Base-by-base conservation (phyloP, 805 yeast genomes). In the Pichia kluyveri region DNA sequence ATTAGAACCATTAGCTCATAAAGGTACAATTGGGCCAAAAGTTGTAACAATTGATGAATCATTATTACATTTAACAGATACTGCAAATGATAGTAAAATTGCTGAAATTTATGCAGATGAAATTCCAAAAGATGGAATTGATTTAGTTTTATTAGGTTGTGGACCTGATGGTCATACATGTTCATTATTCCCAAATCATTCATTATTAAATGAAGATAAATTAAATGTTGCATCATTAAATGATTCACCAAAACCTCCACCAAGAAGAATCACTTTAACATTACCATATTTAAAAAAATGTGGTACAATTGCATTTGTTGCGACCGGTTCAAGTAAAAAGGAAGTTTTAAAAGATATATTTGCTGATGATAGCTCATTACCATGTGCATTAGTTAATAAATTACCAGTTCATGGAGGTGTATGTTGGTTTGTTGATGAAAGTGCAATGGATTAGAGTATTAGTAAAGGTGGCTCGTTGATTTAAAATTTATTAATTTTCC, bases 91-190 rank as follows among this genome's bases (percentile, higher is more conserved):
- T 47, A 74, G 73, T 40, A 72, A 68, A 40, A 77, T 86, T 56
- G 89, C 95, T 5, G 54, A 60, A 17, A 82, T 76, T 42, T 89
- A 89, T 64, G 82, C 76, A 54, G 51, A 69, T 1, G 68, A 71
- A 40, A 65, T 89, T 45, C 87, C 91, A 10, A 60, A 56, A 23
- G 60, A 65, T 50, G 50, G 51, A 8, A 59, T 82, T 30, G 96
- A 89, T 65, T 69, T 88, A 56, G 69, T 89, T 23, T 69, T 88
- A 48, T 72, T 89, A 53, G 97, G 97, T 23, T 85, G 93, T 63
- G 97, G 97, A 8, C 96, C 96, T 36, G 97, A 89, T 60, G 97
- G 96, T 38, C 97, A 89, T 65, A 89, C 96, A 6, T 86, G 96
- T 69, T 89, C 96, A 1, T 71, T 89, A 53, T 89, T 89, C 77